phyloP scores from a whole-genome alignment of 768 basidiomycete genomes.

The Dacryopinax spathularia region DNA sequence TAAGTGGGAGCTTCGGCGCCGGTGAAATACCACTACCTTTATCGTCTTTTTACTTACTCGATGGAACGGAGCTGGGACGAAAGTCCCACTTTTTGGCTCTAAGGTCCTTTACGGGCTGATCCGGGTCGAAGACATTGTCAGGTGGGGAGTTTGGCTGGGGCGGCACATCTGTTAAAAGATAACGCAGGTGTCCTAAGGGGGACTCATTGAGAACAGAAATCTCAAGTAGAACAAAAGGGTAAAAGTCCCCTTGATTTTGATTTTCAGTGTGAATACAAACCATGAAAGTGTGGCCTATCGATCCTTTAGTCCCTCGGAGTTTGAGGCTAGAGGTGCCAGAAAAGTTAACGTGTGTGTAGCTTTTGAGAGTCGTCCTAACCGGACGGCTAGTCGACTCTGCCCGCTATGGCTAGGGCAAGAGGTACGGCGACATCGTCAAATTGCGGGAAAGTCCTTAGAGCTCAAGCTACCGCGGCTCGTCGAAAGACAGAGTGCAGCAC shows the following conservation, averaged over 20 bases:
- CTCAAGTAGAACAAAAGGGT: conserved; percentile 67
- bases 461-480: too few species aligned
- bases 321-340: conserved; percentile 70
- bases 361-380: too few species aligned
- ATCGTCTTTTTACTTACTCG: conserved; percentile 68
- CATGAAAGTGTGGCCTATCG: conserved; percentile 73
- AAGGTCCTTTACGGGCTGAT: conserved; percentile 54
- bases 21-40: conserved; percentile 73
- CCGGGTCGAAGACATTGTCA: conserved; percentile 63
- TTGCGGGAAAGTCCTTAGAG: too few species aligned
- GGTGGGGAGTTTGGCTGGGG: conserved; percentile 73
- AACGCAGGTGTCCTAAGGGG: conserved; percentile 69
- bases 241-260: conserved; percentile 70
- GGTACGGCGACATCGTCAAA: too few species aligned
- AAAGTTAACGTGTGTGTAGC: conserved; percentile 37
- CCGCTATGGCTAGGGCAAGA: too few species aligned
- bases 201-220: conserved; percentile 69
- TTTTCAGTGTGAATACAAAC: conserved; percentile 71
- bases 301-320: conserved; percentile 69
- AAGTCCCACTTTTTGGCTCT: conserved; percentile 57
- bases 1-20: conserved; percentile 67
- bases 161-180: conserved; percentile 69
- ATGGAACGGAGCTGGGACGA: conserved; percentile 58
- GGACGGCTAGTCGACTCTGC: too few species aligned
- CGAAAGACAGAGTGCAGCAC: too few species aligned